Percentiles rank a stretch among this genome's conserved stretches.
Conservation (phyloP, 208 protist species). For the Leishmania gerbilli region DNA sequence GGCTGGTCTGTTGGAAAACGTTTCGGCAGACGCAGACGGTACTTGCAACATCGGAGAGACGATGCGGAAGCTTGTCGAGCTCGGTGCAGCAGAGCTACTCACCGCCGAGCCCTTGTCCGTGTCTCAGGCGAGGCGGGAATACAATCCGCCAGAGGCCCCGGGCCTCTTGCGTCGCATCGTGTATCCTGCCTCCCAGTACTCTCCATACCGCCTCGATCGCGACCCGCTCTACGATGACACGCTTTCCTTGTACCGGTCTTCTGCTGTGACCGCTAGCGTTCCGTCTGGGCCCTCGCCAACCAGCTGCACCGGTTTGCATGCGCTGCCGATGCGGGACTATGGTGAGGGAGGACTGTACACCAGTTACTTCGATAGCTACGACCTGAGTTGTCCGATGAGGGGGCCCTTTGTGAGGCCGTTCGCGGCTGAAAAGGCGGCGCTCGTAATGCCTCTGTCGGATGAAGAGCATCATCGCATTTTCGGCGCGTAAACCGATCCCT, state of each 20-base stretch:
- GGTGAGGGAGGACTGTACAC: conserved; percentile 31
- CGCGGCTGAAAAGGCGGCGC: background rate
- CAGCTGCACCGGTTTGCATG: background rate
- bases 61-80: conserved; percentile 57
- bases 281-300: conserved; percentile 8
- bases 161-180: conserved; percentile 52
- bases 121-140: conserved; percentile 34
- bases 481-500: background rate
- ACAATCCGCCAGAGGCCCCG: conserved; percentile 50
- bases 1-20: conserved; percentile 8
- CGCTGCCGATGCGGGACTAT: background rate
- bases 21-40: conserved; percentile 3
- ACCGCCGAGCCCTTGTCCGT: conserved; percentile 33
- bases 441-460: conserved; percentile 16
- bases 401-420: background rate
- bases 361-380: conserved; percentile 33
- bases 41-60: conserved; percentile 38
- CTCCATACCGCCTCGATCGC: conserved; percentile 56
- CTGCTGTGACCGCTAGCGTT: background rate
- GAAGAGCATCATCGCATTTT: conserved; percentile 33
- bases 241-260: conserved; percentile 10
- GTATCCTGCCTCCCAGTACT: conserved; percentile 74
- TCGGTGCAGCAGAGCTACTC: conserved; percentile 75
- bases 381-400: conserved; percentile 3
- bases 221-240: conserved; percentile 49